Conservation (phyloP, 345 rosid genomes). For the Hibiscus tridactylites region DNA sequence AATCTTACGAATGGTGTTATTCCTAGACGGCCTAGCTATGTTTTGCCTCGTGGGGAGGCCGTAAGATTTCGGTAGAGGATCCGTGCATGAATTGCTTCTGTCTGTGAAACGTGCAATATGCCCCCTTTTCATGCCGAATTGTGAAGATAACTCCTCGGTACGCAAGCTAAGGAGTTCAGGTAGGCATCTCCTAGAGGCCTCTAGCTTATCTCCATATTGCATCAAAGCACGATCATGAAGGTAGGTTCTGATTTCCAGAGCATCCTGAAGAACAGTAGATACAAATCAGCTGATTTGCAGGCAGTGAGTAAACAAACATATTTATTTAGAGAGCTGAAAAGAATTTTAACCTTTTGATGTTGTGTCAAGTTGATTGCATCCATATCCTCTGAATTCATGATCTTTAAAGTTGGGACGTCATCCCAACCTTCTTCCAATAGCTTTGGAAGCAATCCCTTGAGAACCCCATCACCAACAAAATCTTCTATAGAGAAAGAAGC, state of each 20-base stretch:
- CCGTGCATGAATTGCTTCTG: slow-evolving; percentile 33
- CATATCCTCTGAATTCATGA: slow-evolving; percentile 54
- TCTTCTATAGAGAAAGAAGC: slow-evolving; percentile 56
- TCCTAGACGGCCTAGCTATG: slow-evolving; percentile 20
- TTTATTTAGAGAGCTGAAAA: not conserved
- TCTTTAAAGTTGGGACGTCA: slow-evolving; percentile 62
- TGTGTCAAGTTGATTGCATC: slow-evolving; percentile 45
- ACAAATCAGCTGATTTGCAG: not conserved
- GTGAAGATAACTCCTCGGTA: slow-evolving; percentile 28
- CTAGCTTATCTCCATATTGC: slow-evolving; percentile 47
- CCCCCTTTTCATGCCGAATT: slow-evolving; percentile 55
- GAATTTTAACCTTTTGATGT: slow-evolving; percentile 37
- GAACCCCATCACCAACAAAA: slow-evolving; percentile 46
- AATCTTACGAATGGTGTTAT: slow-evolving; percentile 22
- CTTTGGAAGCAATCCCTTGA: slow-evolving; percentile 41
- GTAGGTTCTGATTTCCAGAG: slow-evolving; percentile 51
- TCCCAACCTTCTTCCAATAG: slow-evolving; percentile 68
- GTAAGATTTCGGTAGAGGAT: slow-evolving; percentile 26
- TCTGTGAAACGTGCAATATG: slow-evolving; percentile 44
- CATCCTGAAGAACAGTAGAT: slow-evolving; percentile 33
- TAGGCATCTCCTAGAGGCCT: slow-evolving; percentile 33
- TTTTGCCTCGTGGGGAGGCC: slow-evolving; percentile 11
- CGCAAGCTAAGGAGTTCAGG: slow-evolving; percentile 41
- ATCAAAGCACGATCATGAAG: slow-evolving; percentile 55
- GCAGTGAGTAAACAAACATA: no score